Conservation (phyloP, 2,329 filamentous ascomycete genomes). For the Plectosphaerella sp. region DNA sequence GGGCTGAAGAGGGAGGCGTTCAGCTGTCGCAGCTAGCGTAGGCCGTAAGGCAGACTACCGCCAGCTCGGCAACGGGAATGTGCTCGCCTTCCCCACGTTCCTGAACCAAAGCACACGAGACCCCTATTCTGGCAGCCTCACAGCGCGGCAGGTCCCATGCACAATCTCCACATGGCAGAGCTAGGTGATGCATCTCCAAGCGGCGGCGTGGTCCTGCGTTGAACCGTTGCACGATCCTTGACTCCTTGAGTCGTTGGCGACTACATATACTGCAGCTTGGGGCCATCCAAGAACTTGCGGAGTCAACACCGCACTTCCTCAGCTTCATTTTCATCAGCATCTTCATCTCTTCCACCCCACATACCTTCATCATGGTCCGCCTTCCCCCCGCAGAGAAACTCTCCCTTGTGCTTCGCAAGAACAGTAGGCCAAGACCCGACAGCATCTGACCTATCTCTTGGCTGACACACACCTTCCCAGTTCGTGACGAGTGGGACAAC, state of each 20-base stretch:
- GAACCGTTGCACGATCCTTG: no score
- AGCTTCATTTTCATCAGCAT: no score
- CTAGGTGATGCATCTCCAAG: no score
- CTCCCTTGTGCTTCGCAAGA: conserved; percentile 46
- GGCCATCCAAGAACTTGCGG: no score
- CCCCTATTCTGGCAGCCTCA: no score
- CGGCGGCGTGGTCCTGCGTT: no score
- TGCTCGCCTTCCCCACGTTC: not conserved
- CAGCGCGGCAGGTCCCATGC: no score
- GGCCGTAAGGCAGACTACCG: not conserved
- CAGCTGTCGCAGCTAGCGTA: not conserved
- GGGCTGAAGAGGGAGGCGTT: not conserved
- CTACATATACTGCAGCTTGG: no score
- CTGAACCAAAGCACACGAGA: not conserved
- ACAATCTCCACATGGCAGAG: no score
- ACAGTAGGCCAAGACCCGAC: conserved; percentile 28
- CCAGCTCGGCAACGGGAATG: not conserved
- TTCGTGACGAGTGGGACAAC: conserved; percentile 48
- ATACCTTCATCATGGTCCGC: conserved; percentile 22
- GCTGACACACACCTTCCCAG: conserved; percentile 21
- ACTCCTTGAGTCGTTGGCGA: no score
- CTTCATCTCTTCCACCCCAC: not conserved
- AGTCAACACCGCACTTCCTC: no score
- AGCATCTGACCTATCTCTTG: not conserved
- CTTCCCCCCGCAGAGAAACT: conserved; percentile 45